Conservation (phyloP, 345 rosid species). For the Populus pruinosa region DNA sequence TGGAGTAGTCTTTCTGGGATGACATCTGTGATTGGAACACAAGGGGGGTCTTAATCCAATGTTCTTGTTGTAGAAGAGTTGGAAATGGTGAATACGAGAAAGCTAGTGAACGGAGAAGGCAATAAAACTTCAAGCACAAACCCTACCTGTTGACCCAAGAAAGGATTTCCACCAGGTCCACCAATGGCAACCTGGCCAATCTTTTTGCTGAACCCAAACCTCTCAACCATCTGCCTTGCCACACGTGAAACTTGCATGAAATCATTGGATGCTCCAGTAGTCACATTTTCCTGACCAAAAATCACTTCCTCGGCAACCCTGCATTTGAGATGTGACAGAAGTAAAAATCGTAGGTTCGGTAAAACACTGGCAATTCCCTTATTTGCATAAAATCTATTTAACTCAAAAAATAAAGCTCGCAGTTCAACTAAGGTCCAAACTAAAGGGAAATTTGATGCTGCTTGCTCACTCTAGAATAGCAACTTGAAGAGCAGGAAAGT, state of each 20-base stretch:
- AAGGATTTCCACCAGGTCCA: conserved; percentile 93
- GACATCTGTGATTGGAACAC: conserved; percentile 57
- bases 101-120: neutral
- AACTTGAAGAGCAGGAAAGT: neutral
- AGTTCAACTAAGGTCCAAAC: neutral
- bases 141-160: conserved; percentile 74
- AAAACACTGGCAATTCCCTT: neutral
- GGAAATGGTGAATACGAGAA: neutral
- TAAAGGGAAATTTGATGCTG: neutral
- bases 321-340: neutral
- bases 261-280: conserved; percentile 97
- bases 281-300: conserved; percentile 84
- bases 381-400: neutral
- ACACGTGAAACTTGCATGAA: conserved; percentile 98
- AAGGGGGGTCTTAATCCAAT: neutral
- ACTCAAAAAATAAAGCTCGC: neutral
- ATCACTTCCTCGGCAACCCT: conserved; percentile 98
- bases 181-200: conserved; percentile 96
- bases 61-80: neutral
- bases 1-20: conserved; percentile 91
- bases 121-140: neutral
- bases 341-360: neutral
- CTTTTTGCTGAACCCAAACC: conserved; percentile 95
- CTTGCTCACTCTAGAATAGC: neutral
- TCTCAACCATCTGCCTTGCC: conserved; percentile 99